Conservation (phyloP, 345 rosid genomes). For the Eutrema heterophyllum region DNA sequence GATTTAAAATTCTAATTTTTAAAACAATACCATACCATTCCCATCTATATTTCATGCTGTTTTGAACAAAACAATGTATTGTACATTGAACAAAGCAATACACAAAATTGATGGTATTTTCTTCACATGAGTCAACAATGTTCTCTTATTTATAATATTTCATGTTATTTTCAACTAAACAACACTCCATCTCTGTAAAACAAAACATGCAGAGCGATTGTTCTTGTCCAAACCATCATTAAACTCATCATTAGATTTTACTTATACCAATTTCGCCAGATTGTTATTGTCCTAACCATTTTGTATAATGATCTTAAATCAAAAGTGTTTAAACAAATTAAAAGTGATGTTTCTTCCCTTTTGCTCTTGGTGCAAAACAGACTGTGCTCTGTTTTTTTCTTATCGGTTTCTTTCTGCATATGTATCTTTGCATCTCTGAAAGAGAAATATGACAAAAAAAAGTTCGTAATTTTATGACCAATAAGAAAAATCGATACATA, state of each 20-base stretch:
- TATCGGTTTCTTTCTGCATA: neutral
- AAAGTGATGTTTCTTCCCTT: neutral
- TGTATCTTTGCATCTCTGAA: neutral
- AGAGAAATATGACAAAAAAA: neutral
- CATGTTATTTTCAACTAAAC: neutral
- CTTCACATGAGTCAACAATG: neutral
- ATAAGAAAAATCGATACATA: neutral
- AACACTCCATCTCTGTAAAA: neutral
- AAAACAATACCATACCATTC: neutral
- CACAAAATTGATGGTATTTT: neutral
- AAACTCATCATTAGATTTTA: neutral
- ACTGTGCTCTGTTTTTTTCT: constrained; percentile 12
- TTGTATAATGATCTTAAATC: neutral
- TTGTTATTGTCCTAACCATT: neutral
- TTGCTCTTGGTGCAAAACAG: neutral
- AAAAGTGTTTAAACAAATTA: neutral
- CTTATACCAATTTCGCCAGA: neutral
- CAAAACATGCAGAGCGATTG: neutral
- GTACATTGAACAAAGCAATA: neutral
- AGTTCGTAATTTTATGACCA: neutral
- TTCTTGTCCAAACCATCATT: neutral
- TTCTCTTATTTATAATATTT: neutral
- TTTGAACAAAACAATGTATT: neutral
- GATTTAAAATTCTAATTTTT: neutral
- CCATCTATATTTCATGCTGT: neutral